Percentiles rank a stretch among this genome's conserved stretches.
These are phyloP conservation scores for Cryptococcus maquisensis DNA, from an alignment of 1,284 basidiomycete genomes.

Conservation along the genomic window DNA sequence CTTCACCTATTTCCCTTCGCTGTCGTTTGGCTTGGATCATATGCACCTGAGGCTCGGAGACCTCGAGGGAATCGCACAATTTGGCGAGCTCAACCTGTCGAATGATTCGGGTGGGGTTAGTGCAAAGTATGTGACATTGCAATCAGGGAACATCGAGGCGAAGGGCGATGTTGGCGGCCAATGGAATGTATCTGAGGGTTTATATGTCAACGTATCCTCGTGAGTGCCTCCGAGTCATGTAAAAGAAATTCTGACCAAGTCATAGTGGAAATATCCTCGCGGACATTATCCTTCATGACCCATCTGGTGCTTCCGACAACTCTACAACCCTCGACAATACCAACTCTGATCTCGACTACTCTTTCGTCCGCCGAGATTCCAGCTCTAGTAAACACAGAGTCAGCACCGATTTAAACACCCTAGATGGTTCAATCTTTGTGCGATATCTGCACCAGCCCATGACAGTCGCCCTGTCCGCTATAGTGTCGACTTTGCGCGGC, in stretches of 20 bases:
- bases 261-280: constrained; percentile 33
- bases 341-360: constrained; percentile 3
- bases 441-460: constrained; percentile 42
- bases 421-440: constrained; percentile 38
- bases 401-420: constrained; percentile 37
- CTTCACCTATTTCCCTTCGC: constrained; percentile 19
- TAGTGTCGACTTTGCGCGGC: constrained; percentile 31
- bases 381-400: constrained; percentile 18
- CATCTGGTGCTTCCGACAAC: constrained; percentile 13
- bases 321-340: constrained; percentile 5
- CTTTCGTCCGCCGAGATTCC: constrained; percentile 1
- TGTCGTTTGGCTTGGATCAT: constrained; percentile 29
- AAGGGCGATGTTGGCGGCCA: constrained; percentile 35
- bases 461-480: constrained; percentile 25
- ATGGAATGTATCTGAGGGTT: constrained; percentile 40
- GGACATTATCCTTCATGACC: constrained; percentile 40
- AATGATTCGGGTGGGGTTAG: constrained; percentile 34
- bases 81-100: constrained; percentile 27
- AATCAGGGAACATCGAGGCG: constrained; percentile 27
- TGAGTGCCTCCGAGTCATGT: constrained; percentile 15
- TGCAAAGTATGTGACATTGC: constrained; percentile 31
- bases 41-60: constrained; percentile 43
- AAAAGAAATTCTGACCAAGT: background rate
- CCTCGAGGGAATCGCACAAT: constrained; percentile 27
- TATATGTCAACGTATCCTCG: constrained; percentile 42